These are phyloP conservation scores for Heliamphora exappendiculata DNA, from an alignment of 148 eudicot species.

Conservation along the genomic window DNA sequence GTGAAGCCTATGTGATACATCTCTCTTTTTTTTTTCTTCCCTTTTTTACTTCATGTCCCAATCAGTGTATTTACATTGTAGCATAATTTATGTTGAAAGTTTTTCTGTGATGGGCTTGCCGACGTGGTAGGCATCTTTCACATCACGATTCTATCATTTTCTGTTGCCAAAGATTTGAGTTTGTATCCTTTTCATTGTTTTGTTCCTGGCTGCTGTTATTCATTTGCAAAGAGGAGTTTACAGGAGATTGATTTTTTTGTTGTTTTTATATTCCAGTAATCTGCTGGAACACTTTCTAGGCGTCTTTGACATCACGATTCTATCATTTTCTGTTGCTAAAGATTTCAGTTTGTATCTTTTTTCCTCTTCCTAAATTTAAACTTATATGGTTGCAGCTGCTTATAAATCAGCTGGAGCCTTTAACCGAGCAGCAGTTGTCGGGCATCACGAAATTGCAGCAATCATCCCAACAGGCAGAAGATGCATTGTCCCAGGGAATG, in stretches of 20 bases:
- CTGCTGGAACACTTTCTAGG: not conserved
- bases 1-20: not conserved
- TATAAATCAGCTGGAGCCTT: conserved; percentile 33
- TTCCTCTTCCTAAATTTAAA: not conserved
- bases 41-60: not conserved
- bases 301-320: not conserved
- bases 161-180: not conserved
- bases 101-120: not conserved
- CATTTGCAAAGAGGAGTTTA: not conserved
- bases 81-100: not conserved
- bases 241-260: not conserved
- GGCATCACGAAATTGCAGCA: conserved; percentile 37
- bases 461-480: conserved; percentile 41
- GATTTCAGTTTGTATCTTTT: not conserved
- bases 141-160: not conserved
- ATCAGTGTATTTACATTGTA: not conserved
- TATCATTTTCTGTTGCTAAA: not conserved
- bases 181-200: not conserved
- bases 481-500: conserved; percentile 42
- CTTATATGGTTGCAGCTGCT: conserved; percentile 25
- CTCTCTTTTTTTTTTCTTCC: not conserved
- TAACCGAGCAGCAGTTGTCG: conserved; percentile 36
- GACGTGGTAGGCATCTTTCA: not conserved
- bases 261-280: not conserved
- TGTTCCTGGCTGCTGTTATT: not conserved